Base-by-base conservation (phyloP, 179 eudicot genomes). In the Pouteria campechiana region DNA sequence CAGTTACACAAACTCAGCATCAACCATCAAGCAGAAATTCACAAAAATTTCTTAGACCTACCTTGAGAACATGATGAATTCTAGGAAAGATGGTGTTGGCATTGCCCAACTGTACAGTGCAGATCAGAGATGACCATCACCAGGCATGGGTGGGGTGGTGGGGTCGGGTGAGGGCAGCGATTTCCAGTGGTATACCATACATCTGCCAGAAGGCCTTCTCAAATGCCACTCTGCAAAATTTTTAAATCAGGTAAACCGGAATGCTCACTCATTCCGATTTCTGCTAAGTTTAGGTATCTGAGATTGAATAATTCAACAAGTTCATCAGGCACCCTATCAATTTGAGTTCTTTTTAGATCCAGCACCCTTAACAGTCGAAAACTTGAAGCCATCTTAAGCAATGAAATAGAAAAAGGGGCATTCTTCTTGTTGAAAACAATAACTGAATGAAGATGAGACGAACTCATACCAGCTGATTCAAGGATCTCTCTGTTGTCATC, bases 101-200 rank as follows among this genome's bases (percentile, higher is more conserved):
- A 90, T 90, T 63, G 76, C 94, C 98, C 98, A 90, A 55, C 98
- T 75, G 55, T 90, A 87, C 54, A 86, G 63, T 25, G 94, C 75
- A 52, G 86, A 76, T 95, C 98, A 90, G 55, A 60, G 79, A 51
- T 77, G 94, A 23, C 81, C 88, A 68, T 75, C 95, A 52, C 74
- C 83, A 25, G 98, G 95, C 95, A 90, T 86, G 37, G 95, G 95
- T 23, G 95, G 98, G 59, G n/a, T n/a, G n/a, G n/a, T n/a, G n/a
- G n/a, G n/a, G n/a, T n/a, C n/a, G n/a, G n/a, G n/a, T n/a, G n/a
- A 90, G 98, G 38, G 84, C 90, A 50, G 76, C 87, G 37, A 72
- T 54, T 47, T 60, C 64, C 48, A 68, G 48, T 36, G 98, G 84
- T 70, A 90, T 69, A 25, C 70, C 83, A 73, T 90, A 81, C 98